Percentiles rank a stretch among this genome's conserved stretches.
phyloP scores from a whole-genome alignment of 805 yeast species.

The Hermanozyma aechmeae region DNA sequence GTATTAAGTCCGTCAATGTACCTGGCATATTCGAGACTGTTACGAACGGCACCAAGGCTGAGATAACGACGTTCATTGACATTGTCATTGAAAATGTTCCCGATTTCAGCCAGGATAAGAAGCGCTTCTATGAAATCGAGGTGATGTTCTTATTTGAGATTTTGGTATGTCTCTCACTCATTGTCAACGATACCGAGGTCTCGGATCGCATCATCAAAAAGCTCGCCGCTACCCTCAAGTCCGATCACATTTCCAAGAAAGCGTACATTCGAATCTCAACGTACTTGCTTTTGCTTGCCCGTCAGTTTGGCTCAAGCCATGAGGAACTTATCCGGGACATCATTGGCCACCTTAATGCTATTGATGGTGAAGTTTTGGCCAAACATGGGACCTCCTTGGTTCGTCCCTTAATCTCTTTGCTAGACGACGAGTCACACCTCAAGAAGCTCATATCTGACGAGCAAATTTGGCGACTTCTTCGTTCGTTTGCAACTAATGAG shows the following conservation, averaged over 20 bases:
- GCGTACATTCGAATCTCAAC: conserved; percentile 36
- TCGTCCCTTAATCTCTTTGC: conserved; percentile 41
- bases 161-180: conserved; percentile 25
- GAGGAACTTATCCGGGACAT: conserved; percentile 7
- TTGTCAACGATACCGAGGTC: conserved; percentile 15
- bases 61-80: conserved; percentile 28
- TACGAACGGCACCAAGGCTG: conserved; percentile 23
- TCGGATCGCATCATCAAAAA: conserved; percentile 9
- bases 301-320: conserved; percentile 16
- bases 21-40: conserved; percentile 45
- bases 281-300: conserved; percentile 41
- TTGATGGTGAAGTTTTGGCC: conserved; percentile 34
- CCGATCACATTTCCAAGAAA: conserved; percentile 17
- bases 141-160: conserved; percentile 40
- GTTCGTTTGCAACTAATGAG: conserved; percentile 38
- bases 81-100: conserved; percentile 22
- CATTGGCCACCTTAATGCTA: conserved; percentile 12
- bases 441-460: conserved; percentile 24
- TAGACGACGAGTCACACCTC: conserved; percentile 32
- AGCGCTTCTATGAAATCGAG: conserved; percentile 37
- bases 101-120: conserved; percentile 15
- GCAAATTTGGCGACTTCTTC: conserved; percentile 45
- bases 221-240: conserved; percentile 6
- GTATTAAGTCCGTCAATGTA: conserved; percentile 64
- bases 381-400: conserved; percentile 37